Evolutionary conservation across 2,329 filamentous ascomycete genomes (phyloP).

Genomic region (Tolypocladium guangdongense): DNA sequence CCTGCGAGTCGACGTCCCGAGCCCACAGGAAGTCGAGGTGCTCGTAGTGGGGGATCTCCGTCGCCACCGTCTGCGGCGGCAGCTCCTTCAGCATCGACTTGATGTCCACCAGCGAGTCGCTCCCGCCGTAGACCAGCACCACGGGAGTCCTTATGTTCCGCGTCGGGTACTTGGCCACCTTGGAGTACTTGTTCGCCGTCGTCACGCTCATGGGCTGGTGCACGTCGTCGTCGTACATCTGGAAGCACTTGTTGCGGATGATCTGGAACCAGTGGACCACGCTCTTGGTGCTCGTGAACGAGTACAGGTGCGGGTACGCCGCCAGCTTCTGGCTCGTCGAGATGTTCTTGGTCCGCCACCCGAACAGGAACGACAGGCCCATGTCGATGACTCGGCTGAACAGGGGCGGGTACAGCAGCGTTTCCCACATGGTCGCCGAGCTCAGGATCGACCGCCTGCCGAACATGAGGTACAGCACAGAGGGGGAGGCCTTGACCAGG

Average conservation of each 20-base stretch:
- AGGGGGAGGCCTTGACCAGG: slow-evolving; percentile 84
- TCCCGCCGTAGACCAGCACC: slow-evolving; percentile 85
- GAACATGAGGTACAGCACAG: slow-evolving; percentile 86
- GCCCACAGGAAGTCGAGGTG: slow-evolving; percentile 97
- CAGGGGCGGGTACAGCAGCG: slow-evolving; percentile 85
- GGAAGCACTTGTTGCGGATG: slow-evolving; percentile 89
- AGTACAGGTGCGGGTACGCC: slow-evolving; percentile 91
- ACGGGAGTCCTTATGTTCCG: slow-evolving; percentile 95
- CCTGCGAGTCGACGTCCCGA: slow-evolving; percentile 67
- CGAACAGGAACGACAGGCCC: slow-evolving; percentile 73
- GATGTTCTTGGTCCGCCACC: slow-evolving; percentile 82
- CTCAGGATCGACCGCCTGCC: slow-evolving; percentile 84
- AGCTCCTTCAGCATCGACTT: slow-evolving; percentile 83
- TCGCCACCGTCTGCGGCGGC: slow-evolving; percentile 73
- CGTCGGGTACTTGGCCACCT: slow-evolving; percentile 91
- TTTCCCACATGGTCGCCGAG: slow-evolving; percentile 95
- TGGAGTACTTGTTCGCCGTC: slow-evolving; percentile 75
- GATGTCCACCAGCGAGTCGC: slow-evolving; percentile 90
- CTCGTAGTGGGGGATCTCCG: slow-evolving; percentile 84
- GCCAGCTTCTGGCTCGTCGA: slow-evolving; percentile 80
- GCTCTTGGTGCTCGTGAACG: slow-evolving; percentile 90
- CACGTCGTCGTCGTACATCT: slow-evolving; percentile 97
- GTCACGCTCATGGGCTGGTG: slow-evolving; percentile 63
- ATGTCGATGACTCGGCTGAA: slow-evolving; percentile 83
- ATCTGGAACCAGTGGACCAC: slow-evolving; percentile 99